Percentiles rank a stretch among this genome's conserved stretches.
These are phyloP conservation scores for Rhizophagus sp. DNA, from an alignment of 192 early-diverging fungal genomes.

Conservation along the genomic window DNA sequence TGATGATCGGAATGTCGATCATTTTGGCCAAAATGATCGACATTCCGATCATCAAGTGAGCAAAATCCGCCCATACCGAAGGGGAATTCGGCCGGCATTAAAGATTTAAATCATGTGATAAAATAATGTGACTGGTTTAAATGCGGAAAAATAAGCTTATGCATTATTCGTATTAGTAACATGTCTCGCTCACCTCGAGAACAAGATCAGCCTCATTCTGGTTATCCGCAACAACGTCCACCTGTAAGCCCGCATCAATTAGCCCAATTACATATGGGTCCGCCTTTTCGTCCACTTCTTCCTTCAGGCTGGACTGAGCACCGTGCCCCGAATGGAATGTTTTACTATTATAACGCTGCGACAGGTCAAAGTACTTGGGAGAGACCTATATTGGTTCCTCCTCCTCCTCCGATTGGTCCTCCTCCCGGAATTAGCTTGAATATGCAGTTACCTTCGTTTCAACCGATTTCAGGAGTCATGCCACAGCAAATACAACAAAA, in stretches of 20 bases:
- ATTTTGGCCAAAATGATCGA: no score
- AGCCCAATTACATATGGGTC: conserved; percentile 8
- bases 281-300: conserved; percentile 31
- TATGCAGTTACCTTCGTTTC: conserved; percentile 32
- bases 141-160: no score
- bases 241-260: neutral
- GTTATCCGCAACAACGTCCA: neutral
- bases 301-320: conserved; percentile 67
- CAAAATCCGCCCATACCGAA: no score
- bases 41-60: no score
- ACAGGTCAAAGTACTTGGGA: conserved; percentile 76
- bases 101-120: no score
- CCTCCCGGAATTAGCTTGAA: conserved; percentile 35
- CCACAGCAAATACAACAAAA: conserved; percentile 7
- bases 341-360: conserved; percentile 75
- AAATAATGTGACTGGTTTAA: no score
- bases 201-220: neutral
- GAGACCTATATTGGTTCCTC: conserved; percentile 38
- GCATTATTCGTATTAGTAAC: no score
- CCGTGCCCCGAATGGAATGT: conserved; percentile 56
- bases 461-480: conserved; percentile 28
- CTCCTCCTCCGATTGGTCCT: conserved; percentile 29
- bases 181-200: neutral
- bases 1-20: no score
- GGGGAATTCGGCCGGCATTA: no score